Base-by-base conservation (phyloP, 768 basidiomycete genomes). In the Tricholoma hemisulphureum region DNA sequence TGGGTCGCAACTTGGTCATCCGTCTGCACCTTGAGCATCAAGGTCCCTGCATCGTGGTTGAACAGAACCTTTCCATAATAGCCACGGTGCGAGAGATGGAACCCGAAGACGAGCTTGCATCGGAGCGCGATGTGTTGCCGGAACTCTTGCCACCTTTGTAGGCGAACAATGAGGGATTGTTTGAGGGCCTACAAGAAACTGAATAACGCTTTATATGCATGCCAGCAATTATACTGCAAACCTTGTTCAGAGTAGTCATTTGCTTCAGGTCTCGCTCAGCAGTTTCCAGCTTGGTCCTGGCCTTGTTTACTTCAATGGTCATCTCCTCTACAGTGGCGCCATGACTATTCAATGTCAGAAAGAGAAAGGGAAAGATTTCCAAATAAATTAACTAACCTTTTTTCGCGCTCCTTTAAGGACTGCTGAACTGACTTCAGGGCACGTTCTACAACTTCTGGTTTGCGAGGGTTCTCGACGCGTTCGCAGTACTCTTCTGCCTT, bases 51-150 rank as follows among this genome's bases (percentile, higher is more conserved):
- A 18, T 75, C 72, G 67, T 98, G 96, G 64, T 96, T 84, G 67
- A 98, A 96, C 13, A 89, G 69, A 18, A 98, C 86, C 71, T 93
- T 92, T 55, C 95, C 95, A 61, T 83, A 90, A 76, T 94, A 95
- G 6, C 91, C 93, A 65, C 97, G 90, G 61, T 88, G 83, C 11
- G 86, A 85, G 18, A 97, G 84, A 69, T 95, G 87, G 64, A 80
- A 86, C 18, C 84, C 81, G 76, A 98, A 97, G 37, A 89, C 84
- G 26, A 87, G 77, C 66, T 91, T 87, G 84, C 91, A 90, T 14
- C 92, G 85, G 26, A 93, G 77, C n/a, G 93, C 89, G 61, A 95
- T 95, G 65, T 93, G 89, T 9, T 85, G 81, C 52, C 95, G 84
- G 78, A 95, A 95, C 56, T 91, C 86, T 55, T 90, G 83, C 95